Evolutionary conservation across 805 yeast species (phyloP), one percentile per base, ranked within the genome.

Genomic region (Hyphopichia homilentoma): DNA sequence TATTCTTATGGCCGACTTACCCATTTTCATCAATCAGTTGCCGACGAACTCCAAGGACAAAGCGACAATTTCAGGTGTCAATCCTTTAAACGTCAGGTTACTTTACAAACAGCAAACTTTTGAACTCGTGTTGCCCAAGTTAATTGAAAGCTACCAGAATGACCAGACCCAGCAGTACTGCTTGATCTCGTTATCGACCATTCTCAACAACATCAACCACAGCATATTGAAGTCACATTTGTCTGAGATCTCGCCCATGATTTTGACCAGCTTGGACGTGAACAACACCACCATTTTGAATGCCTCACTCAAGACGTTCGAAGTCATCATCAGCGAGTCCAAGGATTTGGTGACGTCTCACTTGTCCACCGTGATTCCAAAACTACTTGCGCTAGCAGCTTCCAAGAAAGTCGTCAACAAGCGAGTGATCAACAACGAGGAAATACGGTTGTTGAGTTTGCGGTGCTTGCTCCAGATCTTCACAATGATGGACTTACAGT

Each of bases 101-200:
- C 65, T 93, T 16, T 86, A 83, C 68, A 87, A 87, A 51, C 98
- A 93, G 50, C 79, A 79, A 41, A 68, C 85, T 16, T 86, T 87
- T 51, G 75, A 77, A 38, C 59, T 67, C 6, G 61, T 78, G 1
- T 66, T 86, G 5, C 83, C 84, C 0, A 55, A 52, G 19, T 52
- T 87, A 20, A 74, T 82, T 6, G 50, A 57, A 0, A 70, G 68
- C 3, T 79, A 74, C 54, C 56, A 73, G 51, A 15, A 35, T 1
- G 30, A 44, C 5, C 41, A 46, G 7, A 40, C 43, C 12, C 73
- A 73, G 39, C 73, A 77, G 29, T 70, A 75, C 29, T 77, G 77
- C 43, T 59, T 89, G 39, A 68, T 77, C 7, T 77, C 93, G 1
- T 61, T 90, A 30, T 77, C 95, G 2, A 59, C 77, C 27, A 64